Evolutionary conservation across 441 rosid genomes (phyloP).

Genomic region (Pelargonium citronellum): DNA sequence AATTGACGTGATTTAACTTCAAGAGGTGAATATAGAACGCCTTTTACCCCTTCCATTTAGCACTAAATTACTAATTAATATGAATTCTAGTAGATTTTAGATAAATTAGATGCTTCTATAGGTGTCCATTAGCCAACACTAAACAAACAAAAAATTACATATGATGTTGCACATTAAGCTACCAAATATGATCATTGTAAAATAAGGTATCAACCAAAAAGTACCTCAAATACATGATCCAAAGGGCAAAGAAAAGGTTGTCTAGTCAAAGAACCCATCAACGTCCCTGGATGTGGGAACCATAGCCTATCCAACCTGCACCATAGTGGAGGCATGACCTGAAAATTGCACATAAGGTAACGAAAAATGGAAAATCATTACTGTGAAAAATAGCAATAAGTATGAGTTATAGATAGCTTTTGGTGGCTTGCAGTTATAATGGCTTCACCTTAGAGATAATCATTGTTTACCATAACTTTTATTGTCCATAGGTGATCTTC

Average conservation of each 20-base stretch:
- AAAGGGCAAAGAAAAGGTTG: slow-evolving; percentile 97
- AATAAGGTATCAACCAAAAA: slow-evolving; percentile 13
- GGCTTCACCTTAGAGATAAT: no score
- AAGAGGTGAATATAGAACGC: no score
- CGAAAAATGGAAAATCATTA: not conserved
- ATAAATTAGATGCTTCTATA: not conserved
- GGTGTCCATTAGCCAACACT: not conserved
- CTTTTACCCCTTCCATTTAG: no score
- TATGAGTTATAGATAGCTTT: not conserved
- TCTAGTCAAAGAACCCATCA: slow-evolving; percentile 71
- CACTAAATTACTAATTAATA: not conserved
- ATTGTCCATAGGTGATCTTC: no score
- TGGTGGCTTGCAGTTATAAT: not conserved
- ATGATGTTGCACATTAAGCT: not conserved
- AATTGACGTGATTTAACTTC: no score
- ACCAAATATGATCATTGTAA: not conserved
- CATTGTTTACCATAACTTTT: no score
- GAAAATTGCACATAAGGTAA: slow-evolving; percentile 23
- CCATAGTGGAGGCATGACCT: slow-evolving; percentile 98
- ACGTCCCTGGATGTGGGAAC: slow-evolving; percentile 93
- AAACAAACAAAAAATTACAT: no score
- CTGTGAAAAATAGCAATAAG: not conserved
- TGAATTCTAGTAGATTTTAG: not conserved
- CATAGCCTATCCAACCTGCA: slow-evolving; percentile 97
- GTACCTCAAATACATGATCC: slow-evolving; percentile 96